A percentile compares a stretch with the other conserved stretches of the same genome.
Conservation (phyloP, 768 basidiomycete genomes). For the Tylopilus sp. region DNA sequence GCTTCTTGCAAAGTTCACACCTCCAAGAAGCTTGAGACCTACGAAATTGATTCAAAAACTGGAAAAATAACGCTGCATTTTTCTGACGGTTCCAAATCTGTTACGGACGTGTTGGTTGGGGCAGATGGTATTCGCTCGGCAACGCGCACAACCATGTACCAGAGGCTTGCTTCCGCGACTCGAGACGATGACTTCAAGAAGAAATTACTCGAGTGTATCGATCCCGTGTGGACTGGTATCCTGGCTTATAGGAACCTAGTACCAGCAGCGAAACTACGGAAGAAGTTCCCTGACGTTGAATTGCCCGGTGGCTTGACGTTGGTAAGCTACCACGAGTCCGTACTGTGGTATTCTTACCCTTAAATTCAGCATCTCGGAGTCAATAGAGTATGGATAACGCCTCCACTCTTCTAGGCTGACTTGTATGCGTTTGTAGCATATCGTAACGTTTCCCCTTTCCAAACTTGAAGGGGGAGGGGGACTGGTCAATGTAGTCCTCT, state of each 20-base stretch:
- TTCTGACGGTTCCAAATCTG: slow-evolving; percentile 33
- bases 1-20: slow-evolving; percentile 30
- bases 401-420: background rate
- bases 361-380: slow-evolving; percentile 24
- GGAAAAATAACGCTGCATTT: slow-evolving; percentile 34
- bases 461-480: no score
- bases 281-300: slow-evolving; percentile 32
- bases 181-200: slow-evolving; percentile 3
- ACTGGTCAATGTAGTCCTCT: slow-evolving; percentile 36
- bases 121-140: slow-evolving; percentile 43
- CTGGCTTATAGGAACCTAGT: slow-evolving; percentile 39
- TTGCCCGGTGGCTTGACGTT: slow-evolving; percentile 25
- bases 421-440: slow-evolving; percentile 28
- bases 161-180: slow-evolving; percentile 8
- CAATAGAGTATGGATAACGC: slow-evolving; percentile 5
- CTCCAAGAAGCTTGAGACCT: slow-evolving; percentile 34
- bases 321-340: background rate
- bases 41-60: slow-evolving; percentile 18
- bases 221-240: slow-evolving; percentile 39
- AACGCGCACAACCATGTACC: slow-evolving; percentile 28
- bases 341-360: background rate
- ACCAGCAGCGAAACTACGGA: slow-evolving; percentile 24
- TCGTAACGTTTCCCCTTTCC: slow-evolving; percentile 39
- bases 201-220: slow-evolving; percentile 18
- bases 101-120: slow-evolving; percentile 41